A percentile compares a stretch with the other conserved stretches of the same genome.
These are phyloP conservation scores for Microstroma glucosiphilum DNA, from an alignment of 1,284 basidiomycete genomes.

Conservation along the genomic window DNA sequence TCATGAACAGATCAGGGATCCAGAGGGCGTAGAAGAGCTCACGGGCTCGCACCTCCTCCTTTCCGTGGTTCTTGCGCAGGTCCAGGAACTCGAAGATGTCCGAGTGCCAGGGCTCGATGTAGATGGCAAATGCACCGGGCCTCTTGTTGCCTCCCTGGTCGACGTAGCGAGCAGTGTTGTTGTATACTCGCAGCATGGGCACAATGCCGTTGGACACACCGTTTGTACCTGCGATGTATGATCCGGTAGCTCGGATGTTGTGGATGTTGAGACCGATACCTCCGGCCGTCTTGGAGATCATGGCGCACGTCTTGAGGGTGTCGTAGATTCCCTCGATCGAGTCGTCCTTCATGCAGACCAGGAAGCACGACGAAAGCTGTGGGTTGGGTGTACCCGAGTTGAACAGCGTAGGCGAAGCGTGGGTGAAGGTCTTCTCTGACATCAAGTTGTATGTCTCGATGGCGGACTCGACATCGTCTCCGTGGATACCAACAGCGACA, in stretches of 20 bases:
- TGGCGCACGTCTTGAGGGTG: slow-evolving; percentile 94
- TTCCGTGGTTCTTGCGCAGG: slow-evolving; percentile 97
- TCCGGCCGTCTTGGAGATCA: slow-evolving; percentile 98
- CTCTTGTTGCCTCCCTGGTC: slow-evolving; percentile 99
- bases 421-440: slow-evolving; percentile 83
- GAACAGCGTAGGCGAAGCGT: slow-evolving; percentile 96
- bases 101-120: slow-evolving; percentile 95
- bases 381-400: slow-evolving; percentile 94
- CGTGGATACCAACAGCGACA: slow-evolving; percentile 95
- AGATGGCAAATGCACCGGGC: slow-evolving; percentile 95
- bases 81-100: slow-evolving; percentile 98
- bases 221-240: slow-evolving; percentile 82
- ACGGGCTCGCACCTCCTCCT: slow-evolving; percentile 93
- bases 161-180: slow-evolving; percentile 97
- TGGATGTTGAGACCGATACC: slow-evolving; percentile 96
- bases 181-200: slow-evolving; percentile 96
- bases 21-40: slow-evolving; percentile 98
- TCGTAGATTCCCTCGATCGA: slow-evolving; percentile 99
- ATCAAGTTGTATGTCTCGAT: slow-evolving; percentile 79
- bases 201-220: slow-evolving; percentile 98
- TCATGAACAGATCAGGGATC: slow-evolving; percentile 85
- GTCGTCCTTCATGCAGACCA: slow-evolving; percentile 97
- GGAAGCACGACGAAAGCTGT: slow-evolving; percentile 95
- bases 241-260: slow-evolving; percentile 91
- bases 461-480: slow-evolving; percentile 76